Evolutionary conservation across 192 early-diverging fungal genomes (phyloP).

Genomic region (Phlyctochytrium planicorne): DNA sequence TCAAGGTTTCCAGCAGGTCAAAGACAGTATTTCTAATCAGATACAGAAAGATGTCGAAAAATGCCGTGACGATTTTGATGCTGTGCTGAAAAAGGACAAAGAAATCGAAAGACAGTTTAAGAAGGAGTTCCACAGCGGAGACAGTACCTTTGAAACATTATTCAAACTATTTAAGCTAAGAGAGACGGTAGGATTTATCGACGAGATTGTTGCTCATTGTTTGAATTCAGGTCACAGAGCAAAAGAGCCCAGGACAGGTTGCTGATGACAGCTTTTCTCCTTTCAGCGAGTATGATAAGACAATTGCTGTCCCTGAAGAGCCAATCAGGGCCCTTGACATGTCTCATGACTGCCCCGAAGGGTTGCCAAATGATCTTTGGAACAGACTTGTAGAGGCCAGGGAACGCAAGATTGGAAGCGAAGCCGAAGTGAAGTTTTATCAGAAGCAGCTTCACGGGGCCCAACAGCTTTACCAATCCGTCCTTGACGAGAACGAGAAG

Average conservation of each 20-base stretch:
- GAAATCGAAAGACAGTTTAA: constrained; percentile 58
- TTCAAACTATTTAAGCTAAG: constrained; percentile 46
- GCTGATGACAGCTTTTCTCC: not conserved
- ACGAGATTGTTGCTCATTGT: constrained; percentile 4
- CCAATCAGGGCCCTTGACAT: constrained; percentile 18
- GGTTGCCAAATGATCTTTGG: constrained; percentile 45
- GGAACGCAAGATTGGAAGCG: constrained; percentile 44
- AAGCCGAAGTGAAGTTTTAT: constrained; percentile 37
- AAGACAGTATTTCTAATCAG: not conserved
- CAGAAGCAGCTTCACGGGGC: constrained; percentile 30
- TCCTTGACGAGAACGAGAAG: constrained; percentile 45
- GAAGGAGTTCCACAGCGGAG: constrained; percentile 50
- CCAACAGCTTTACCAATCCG: constrained; percentile 41
- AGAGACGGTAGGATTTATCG: constrained; percentile 22
- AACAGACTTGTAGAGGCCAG: constrained; percentile 50
- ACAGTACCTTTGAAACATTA: constrained; percentile 38
- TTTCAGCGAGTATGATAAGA: constrained; percentile 21
- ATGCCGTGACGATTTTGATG: constrained; percentile 54
- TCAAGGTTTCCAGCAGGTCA: constrained; percentile 38
- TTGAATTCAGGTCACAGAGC: constrained; percentile 1
- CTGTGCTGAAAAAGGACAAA: constrained; percentile 48
- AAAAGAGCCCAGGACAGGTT: not conserved
- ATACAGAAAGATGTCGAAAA: constrained; percentile 55
- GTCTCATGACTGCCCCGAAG: constrained; percentile 45
- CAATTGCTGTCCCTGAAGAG: constrained; percentile 22